phyloP scores from a whole-genome alignment of 345 rosid genomes.

The Hibiscus trionum region DNA sequence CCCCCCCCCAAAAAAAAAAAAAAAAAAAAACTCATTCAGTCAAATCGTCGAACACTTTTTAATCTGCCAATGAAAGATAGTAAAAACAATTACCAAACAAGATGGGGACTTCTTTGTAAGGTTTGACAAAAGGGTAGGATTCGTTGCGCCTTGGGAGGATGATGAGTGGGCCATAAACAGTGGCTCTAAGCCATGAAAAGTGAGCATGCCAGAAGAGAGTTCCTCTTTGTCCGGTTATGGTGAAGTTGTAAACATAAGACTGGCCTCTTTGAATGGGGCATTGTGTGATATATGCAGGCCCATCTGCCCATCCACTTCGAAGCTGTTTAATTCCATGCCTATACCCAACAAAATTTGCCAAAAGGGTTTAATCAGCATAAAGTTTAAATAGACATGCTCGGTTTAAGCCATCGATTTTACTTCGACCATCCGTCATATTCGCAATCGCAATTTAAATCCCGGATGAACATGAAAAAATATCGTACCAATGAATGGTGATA shows the following conservation, averaged over 20 bases:
- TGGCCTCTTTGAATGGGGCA: constrained; percentile 66
- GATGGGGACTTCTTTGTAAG: constrained; percentile 61
- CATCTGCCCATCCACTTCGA: constrained; percentile 76
- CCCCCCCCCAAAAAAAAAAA: no score
- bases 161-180: constrained; percentile 64
- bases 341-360: not conserved
- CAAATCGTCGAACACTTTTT: not conserved
- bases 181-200: constrained; percentile 60
- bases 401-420: no score
- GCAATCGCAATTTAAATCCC: no score
- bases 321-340: constrained; percentile 77
- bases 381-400: no score
- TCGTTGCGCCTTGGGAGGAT: constrained; percentile 48
- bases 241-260: constrained; percentile 64
- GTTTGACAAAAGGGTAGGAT: constrained; percentile 63
- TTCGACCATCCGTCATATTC: no score
- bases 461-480: no score
- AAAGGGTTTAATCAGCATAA: no score
- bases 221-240: constrained; percentile 64
- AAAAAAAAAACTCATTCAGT: not conserved
- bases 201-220: constrained; percentile 79
- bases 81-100: constrained; percentile 34
- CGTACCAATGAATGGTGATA: constrained; percentile 7
- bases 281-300: constrained; percentile 65
- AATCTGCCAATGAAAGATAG: not conserved